Evolutionary conservation across 164 flowering plant genomes (phyloP).

Genomic region (Chimonanthus praecox): DNA sequence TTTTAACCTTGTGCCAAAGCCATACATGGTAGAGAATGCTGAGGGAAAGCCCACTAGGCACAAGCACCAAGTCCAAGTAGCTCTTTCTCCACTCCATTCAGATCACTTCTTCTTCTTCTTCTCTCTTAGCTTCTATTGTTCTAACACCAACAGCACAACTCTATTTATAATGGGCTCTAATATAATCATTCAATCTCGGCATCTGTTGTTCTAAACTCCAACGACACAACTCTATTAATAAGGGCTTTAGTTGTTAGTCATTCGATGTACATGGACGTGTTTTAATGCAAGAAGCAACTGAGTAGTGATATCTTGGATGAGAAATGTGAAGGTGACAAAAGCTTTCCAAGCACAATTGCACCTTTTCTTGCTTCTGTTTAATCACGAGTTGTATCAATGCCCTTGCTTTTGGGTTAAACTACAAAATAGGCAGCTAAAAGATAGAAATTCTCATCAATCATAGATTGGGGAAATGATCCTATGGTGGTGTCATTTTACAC

Average conservation of each 20-base stretch:
- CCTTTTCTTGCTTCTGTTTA: not conserved
- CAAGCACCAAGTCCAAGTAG: slow-evolving; percentile 13
- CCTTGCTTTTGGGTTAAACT: not conserved
- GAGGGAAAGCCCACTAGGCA: slow-evolving; percentile 10
- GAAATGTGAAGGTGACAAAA: not conserved
- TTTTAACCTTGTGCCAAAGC: slow-evolving; percentile 18
- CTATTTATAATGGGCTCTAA: not conserved
- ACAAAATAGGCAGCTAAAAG: not conserved
- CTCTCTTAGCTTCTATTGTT: not conserved
- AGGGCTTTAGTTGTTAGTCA: not conserved
- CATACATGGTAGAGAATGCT: slow-evolving; percentile 11
- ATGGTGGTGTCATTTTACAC: not conserved
- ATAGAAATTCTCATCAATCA: not conserved
- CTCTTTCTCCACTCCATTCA: slow-evolving; percentile 15
- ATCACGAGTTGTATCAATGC: not conserved
- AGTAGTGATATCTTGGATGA: not conserved
- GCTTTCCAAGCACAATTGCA: not conserved
- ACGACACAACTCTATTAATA: not conserved
- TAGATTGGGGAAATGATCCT: not conserved
- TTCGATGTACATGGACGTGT: slow-evolving; percentile 1
- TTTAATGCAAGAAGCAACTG: not conserved
- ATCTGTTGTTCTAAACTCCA: not conserved
- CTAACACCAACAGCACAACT: too few species aligned
- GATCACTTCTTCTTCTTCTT: not conserved
- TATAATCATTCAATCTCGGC: not conserved